These are phyloP conservation scores for Flaveria brownii DNA, from an alignment of 129 eudicot species.

Conservation along the genomic window DNA sequence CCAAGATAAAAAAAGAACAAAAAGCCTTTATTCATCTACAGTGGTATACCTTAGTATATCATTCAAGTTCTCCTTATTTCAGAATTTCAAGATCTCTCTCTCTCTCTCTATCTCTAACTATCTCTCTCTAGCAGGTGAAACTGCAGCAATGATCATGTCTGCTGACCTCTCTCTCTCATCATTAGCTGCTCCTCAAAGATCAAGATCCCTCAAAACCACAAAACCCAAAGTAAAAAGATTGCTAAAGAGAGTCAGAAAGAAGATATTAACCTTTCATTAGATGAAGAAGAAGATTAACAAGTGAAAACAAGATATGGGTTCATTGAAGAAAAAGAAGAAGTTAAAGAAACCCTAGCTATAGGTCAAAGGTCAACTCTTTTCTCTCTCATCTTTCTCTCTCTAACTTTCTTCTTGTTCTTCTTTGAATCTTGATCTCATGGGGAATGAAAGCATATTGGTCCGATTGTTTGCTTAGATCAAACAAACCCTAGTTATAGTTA, in stretches of 20 bases:
- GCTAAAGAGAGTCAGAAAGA: conserved; percentile 30
- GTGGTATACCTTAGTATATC: conserved; percentile 26
- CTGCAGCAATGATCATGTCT: conserved; percentile 41
- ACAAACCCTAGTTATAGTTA: conserved; percentile 26
- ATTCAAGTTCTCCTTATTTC: conserved; percentile 19
- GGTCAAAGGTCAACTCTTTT: conserved; percentile 40
- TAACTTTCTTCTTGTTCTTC: conserved; percentile 17
- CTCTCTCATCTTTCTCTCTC: conserved; percentile 3
- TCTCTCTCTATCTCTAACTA: conserved; percentile 29
- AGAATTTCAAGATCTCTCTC: background rate
- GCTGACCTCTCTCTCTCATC: conserved; percentile 43
- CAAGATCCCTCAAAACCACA: conserved; percentile 31
- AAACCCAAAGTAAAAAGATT: conserved; percentile 28
- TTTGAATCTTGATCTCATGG: conserved; percentile 32
- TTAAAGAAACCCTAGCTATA: conserved; percentile 39
- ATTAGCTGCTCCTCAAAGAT: conserved; percentile 33
- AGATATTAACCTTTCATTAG: conserved; percentile 20
- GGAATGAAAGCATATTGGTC: conserved; percentile 46
- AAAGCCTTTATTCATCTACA: conserved; percentile 14
- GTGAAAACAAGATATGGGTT: conserved; percentile 30
- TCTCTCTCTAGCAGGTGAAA: conserved; percentile 18
- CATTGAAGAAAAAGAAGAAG: conserved; percentile 31
- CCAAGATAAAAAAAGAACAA: conserved; percentile 18
- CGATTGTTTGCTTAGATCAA: conserved; percentile 45
- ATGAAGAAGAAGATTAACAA: conserved; percentile 23